Base-by-base conservation (phyloP, 2,329 filamentous ascomycete genomes). In the Remersonia thermophila region DNA sequence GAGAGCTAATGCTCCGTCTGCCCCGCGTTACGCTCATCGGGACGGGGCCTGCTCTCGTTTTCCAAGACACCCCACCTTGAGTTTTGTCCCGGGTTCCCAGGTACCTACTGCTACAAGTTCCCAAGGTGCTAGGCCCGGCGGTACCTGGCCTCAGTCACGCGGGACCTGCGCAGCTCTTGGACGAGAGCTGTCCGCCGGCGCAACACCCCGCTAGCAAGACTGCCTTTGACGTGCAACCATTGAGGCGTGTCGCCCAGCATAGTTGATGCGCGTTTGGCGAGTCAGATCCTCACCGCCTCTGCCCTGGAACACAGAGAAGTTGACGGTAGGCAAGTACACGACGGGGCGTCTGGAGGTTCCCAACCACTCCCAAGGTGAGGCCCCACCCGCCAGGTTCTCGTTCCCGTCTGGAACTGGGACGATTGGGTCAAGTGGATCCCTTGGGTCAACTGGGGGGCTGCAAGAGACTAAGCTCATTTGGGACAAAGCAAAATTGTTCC, bases 401-500 rank as follows among this genome's bases (percentile, higher is more conserved):
- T 41, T 43, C 42, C 40, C 38, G 44, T 9, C 9, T 5, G 20
- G 20, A 23, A 23, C 20, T 9, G 20, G 20, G 20, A 23, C 20
- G 20, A 23, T 23, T 23, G 20, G 20, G 20, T 23, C 5, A 23
- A 23, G 20, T n/a, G n/a, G n/a, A n/a, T n/a, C n/a, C n/a, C n/a
- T n/a, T n/a, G n/a, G n/a, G n/a, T n/a, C n/a, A n/a, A n/a, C n/a
- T n/a, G n/a, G n/a, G 20, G 42, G 39, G 36, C 32, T 39, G 41
- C 37, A 39, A 37, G 26, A n/a, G 29, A 37, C 45, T 48, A 45
- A 26, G 12, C 46, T 41, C 9, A 20, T 39, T 44, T 15, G 26
- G 41, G 42, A 43, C 38, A 48, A 43, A 40, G 44, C 41, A 44
- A 48, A 45, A 47, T 46, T 47, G 41, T 43, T 23, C 37, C 40